Evolutionary conservation across 306 rosid genomes (phyloP).

Genomic region (Arachis stenosperma): DNA sequence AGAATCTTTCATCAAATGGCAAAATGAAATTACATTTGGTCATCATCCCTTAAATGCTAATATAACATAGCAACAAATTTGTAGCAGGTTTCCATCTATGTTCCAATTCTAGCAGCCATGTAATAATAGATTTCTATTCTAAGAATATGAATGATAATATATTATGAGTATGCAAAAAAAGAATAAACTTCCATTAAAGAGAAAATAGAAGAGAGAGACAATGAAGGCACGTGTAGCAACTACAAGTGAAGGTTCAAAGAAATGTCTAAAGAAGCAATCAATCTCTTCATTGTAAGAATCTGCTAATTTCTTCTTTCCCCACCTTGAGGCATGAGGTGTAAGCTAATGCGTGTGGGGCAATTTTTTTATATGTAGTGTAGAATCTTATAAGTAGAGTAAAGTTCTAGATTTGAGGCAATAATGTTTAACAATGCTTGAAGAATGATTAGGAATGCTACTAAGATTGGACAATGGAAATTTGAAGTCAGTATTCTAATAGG

Average conservation of each 20-base stretch:
- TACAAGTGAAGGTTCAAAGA: constrained; percentile 20
- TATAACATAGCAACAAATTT: constrained; percentile 5
- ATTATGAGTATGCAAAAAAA: background rate
- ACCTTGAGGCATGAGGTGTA: constrained; percentile 41
- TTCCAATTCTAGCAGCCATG: constrained; percentile 1
- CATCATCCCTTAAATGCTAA: constrained; percentile 7
- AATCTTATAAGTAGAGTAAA: constrained; percentile 16
- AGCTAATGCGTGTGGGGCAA: constrained; percentile 43
- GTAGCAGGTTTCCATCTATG: constrained; percentile 13
- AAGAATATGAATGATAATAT: constrained; percentile 6
- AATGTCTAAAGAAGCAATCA: constrained; percentile 32
- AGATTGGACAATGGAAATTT: constrained; percentile 22
- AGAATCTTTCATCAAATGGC: constrained; percentile 1
- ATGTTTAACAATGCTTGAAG: constrained; percentile 16
- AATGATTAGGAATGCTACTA: background rate
- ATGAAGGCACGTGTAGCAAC: background rate
- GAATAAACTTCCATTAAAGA: constrained; percentile 2
- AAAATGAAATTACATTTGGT: constrained; percentile 5
- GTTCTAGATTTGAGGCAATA: constrained; percentile 29
- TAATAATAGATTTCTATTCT: background rate
- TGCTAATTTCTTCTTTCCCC: constrained; percentile 38
- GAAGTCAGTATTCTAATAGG: constrained; percentile 35
- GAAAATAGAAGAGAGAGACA: constrained; percentile 16
- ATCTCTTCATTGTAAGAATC: constrained; percentile 47
- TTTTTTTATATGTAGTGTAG: constrained; percentile 6